Evolutionary conservation across 805 yeast genomes (phyloP), one percentile per base, ranked within the genome.

Genomic region (Candida montana): DNA sequence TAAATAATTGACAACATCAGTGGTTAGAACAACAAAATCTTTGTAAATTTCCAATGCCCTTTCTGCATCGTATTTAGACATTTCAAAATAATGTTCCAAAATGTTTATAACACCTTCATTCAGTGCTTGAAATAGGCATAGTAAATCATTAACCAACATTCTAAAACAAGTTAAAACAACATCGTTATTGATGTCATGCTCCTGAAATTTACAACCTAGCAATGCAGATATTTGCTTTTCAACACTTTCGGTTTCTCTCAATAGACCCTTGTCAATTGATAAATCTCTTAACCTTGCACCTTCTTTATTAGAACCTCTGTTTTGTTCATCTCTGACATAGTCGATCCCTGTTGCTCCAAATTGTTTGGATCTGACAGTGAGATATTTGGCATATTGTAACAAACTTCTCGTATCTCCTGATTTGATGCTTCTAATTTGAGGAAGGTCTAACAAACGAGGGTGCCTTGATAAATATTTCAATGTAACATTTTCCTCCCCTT

Each of bases 31-130:
- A 31, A 89, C 95, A 63, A 93, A 93, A 46, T 72, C 75, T 51
- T 84, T 86, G 67, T 93, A 93, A 39, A 93, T 80, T 18, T 77
- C 78, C 45, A 91, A 72, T 0, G 97, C 90, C 47, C 90, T 73
- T 58, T 83, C 87, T 2, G 97, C 98, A 58, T 91, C 96, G 27
- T 66, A 64, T 50, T 77, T 81, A 29, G 91, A 80, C 79, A 93
- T 83, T 64, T 93, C 99, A 66, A 93, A 93, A 64, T 86, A 93
- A 56, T 91, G 95, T 62, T 93, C 98, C 48, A 93, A 73, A 33
- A 93, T 66, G 54, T 93, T 93, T 53, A 93, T 90, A 20, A 93
- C 95, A 30, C 98, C 99, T 63, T 93, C 98, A 64, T 93, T 93
- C 51, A 93, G 68, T 35, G 86, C 82, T 63, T 91, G 96, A 64